Base-by-base conservation (phyloP, 352 stramenopile genomes). In the Globisporangium emineosum region DNA sequence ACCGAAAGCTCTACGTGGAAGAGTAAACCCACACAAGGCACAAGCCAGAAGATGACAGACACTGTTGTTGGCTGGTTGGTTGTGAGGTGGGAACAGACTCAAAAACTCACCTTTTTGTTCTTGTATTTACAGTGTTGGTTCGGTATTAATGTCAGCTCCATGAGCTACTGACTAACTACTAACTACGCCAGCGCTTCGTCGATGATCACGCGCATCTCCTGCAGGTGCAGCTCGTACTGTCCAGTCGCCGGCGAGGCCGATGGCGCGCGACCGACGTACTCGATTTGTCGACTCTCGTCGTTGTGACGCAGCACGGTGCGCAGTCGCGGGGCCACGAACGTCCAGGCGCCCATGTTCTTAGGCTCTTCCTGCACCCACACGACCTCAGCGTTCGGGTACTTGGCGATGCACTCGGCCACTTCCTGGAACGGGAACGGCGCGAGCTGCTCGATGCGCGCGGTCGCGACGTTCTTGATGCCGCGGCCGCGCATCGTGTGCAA, bases 321-420 rank as follows among this genome's bases (percentile, higher is more conserved):
- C 64, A 99, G 84, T 32, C 97, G 87, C 27, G 97, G 90, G 19
- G 86, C 79, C 7, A 98, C 81, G 64, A 97, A 99, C 12, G 78
- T 81, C 77, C 97, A 99, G 29, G 92, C 86, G 21, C 98, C 98
- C 96, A 99, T 99, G 73, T 99, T 99, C 76, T 98, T 98, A 23
- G 91, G 96, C 68, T 99, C 97, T 73, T 99, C 97, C 74, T 99
- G 98, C 15, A 94, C 87, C 93, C 94, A 99, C 27, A 99, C 80
- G 33, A 99, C 77, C 64, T 98, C 74, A 13, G 97, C 97, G 64
- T 99, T 99, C 9, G 84, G 73, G 72, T 99, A 99, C 51, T 83
- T 79, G 29, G 77, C 73, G 15, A 90, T 84, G 60, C 86, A 91
- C n/a, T 90, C 72, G 13, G 96, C 97, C 45, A 99, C 86, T 42